Base-by-base conservation (phyloP, 352 stramenopile genomes). In the Phytophthora vignae region DNA sequence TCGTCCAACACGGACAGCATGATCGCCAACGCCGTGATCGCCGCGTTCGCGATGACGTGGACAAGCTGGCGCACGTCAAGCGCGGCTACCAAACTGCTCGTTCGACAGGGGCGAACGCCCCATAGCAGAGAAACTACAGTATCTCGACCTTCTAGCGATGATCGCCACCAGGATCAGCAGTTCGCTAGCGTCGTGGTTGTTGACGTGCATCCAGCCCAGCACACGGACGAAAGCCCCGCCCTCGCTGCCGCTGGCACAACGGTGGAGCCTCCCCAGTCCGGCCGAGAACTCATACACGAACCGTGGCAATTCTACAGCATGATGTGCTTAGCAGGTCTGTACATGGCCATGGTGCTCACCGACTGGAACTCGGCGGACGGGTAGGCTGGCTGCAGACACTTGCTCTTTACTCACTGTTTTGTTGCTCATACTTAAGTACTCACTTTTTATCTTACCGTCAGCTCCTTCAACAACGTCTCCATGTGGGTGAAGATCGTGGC, bases 401-500 rank as follows among this genome's bases (percentile, higher is more conserved):
- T 29, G 27, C 27, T 53, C 33, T 55, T n/a, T 55, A 19, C 49
- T 60, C 14, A 12, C 33, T 25, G 5, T 59, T 59, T 11, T 15
- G 7, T 8, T 49, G 7, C 7, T 22, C 42, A 19, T 8, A 8
- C 25, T 29, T 29, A 27, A 5, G 25, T 49, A 49, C 17, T 49
- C 46, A 29, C 46, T 22, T 9, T 21, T 4, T 21, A 12, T 49
- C n/a, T 19, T 19, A 4, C 0, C 10, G 19, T 14, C 22, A 85
- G 71, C n/a, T 74, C 78, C 3, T 83, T 66, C 52, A 91, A 92
- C 36, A 84, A 88, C 14, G 80, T 96, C 1, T 97, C 88, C 17
- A 99, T 99, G 96, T 99, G 96, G 95, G 95, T 99, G 61, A 95
- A 99, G 46, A 97, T 98, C 75, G 77, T 85, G 11, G 89, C 92